Base-by-base conservation (phyloP, 257 asterid genomes). In the Cinchona pubescens region DNA sequence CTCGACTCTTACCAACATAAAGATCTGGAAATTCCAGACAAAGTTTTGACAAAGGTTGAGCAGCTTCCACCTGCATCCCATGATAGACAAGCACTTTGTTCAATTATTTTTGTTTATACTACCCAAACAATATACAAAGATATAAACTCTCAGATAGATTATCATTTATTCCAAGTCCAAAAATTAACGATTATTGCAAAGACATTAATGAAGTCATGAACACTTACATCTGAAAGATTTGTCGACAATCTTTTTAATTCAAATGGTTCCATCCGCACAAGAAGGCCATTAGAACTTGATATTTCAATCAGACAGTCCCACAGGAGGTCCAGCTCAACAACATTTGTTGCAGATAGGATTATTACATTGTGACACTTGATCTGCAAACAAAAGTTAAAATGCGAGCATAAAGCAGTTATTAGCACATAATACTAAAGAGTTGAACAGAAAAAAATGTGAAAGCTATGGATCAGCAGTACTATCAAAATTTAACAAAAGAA, bases 311-410 rank as follows among this genome's bases (percentile, higher is more conserved):
- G 83, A 78, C 97, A 91, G 56, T 84, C 82, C 98, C 95, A 91
- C 79, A 91, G 95, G 37, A 35, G 68, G 60, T 93, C 92, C 79
- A 91, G 83, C 88, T 93, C 97, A 66, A 84, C 79, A 78, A 78
- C 85, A 82, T 87, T 91, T 38, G 96, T 86, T 38, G 97, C 91
- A 42, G 89, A 85, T 75, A 93, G 92, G 79, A 90, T 80, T 37
- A 91, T 85, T 71, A 93, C 94, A 78, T 93, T 93, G 77, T 85
- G 85, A 87, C 98, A 93, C 85, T 93, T 91, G 82, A 93, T 90
- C 98, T 91, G 78, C 75, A 71, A 79, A 70, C 73, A 55, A 40
- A 38, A 58, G n/a, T 32, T 5, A 40, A 42, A 8, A 40, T 40
- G 45, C 45, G 7, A 3, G 3, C 45, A 40, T 40, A 40, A 40